Conservation (phyloP, 1,284 basidiomycete species). For the Malassezia caprae region DNA sequence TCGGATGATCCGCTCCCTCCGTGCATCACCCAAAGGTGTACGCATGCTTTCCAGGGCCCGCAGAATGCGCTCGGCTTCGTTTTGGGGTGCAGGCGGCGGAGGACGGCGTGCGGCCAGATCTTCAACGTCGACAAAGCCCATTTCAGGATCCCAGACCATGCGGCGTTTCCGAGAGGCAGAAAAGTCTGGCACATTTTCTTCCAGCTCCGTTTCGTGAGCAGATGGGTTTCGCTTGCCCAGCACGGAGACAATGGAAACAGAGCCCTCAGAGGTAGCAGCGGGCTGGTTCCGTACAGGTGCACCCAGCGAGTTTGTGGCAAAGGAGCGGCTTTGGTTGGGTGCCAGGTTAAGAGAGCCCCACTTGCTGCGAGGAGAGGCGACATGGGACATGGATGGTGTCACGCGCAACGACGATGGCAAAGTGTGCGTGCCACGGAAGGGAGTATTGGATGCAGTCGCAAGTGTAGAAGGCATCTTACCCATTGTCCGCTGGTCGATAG, state of each 20-base stretch:
- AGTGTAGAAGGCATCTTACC: too few species aligned
- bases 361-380: slow-evolving; percentile 16
- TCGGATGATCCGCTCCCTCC: slow-evolving; percentile 16
- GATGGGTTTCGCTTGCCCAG: slow-evolving; percentile 15
- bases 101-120: slow-evolving; percentile 34
- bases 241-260: slow-evolving; percentile 1
- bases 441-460: neutral
- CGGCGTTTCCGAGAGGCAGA: slow-evolving; percentile 26
- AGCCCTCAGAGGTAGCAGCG: neutral
- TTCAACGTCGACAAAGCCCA: slow-evolving; percentile 39
- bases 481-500: neutral
- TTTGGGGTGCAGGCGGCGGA: slow-evolving; percentile 42
- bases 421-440: neutral
- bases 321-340: slow-evolving; percentile 17
- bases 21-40: slow-evolving; percentile 37
- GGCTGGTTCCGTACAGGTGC: neutral
- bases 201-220: neutral
- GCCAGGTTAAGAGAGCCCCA: slow-evolving; percentile 37
- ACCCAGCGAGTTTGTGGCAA: neutral
- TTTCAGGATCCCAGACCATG: slow-evolving; percentile 41
- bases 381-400: neutral
- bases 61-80: slow-evolving; percentile 49
- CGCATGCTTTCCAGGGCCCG: slow-evolving; percentile 48
- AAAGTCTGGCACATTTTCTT: neutral
- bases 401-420: slow-evolving; percentile 14